Base-by-base conservation (phyloP, 2,329 filamentous ascomycete species). In the Westerdykella aurantiaca region DNA sequence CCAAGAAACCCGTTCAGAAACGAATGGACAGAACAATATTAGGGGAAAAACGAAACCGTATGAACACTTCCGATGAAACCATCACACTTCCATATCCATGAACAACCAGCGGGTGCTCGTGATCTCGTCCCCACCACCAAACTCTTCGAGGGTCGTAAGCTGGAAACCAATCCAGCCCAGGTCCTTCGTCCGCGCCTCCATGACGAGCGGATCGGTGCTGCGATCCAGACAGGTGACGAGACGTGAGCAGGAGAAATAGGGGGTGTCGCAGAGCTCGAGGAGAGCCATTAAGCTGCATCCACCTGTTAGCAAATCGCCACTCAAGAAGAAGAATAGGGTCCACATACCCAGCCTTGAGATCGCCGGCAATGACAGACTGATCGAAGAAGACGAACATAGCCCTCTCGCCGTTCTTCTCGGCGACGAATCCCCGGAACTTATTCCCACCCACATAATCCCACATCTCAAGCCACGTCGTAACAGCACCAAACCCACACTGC, bases 91-190 rank as follows among this genome's bases (percentile, higher is more conserved):
- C 82, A 95, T 93, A 50, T 83, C 82, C 75, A 95, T 81, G 64
- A 94, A 88, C 46, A 95, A 68, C 90, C 90, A 96, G 58, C 76
- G 76, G 41, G 82, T 72, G 70, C 88, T 95, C 40, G 85, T 81
- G 42, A 83, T 77, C 50, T 86, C 80, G 38, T 69, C 70, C 38
- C 66, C 64, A 37, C 75, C 71, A 13, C 80, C 78, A 84, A 88
- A 95, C 55, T 81, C 78, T 55, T 89, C 83, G 35, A 96, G 75
- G 18, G 86, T 91, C 39, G 81, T 82, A 53, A 91, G 78, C 62
- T 87, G 86, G 63, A 95, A 95, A 43, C 90, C 90, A 52, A 94
- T 90, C 90, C 90, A 96, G 65, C 89, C 86, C 41, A 96, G 78
- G 59, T 88, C 90, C 67, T 85, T 88, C 60, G 85, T 81, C 55